Base-by-base conservation (phyloP, 2,329 filamentous ascomycete genomes). In the Hirsutella thompsonii region DNA sequence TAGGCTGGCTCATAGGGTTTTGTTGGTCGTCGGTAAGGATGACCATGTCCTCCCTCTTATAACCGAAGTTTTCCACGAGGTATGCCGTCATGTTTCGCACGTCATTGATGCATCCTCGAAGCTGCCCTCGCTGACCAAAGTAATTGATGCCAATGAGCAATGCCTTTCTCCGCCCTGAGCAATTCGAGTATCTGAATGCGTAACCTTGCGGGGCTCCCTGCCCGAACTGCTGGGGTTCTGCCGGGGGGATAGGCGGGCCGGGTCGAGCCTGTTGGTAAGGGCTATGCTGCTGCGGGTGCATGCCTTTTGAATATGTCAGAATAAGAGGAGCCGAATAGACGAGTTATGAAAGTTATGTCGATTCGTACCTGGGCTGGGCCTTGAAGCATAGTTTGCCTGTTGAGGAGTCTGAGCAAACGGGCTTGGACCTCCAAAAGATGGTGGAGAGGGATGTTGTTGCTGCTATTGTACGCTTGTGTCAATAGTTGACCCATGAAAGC, bases 61-160 rank as follows among this genome's bases (percentile, higher is more conserved):
- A 96, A 23, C 84, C 84, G 60, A 93, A 95, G 55, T 87, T 80
- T 60, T 89, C 79, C 47, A 86, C 85, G 44, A 96, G 69, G 57
- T 94, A 96, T 38, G 75, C 74, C 19, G 88, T 94, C 87, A 96
- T 94, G 67, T 95, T 95, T 64, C 89, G 85, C 35, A 95, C 90
- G 58, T 96, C 90, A 57, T 96, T 95, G 68, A 95, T 95, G 57
- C 90, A 96, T 36, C 90, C 90, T 43, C 88, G 74, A 37, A 95
- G 70, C 68, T 95, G 85, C 21, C 89, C 89, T 43, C 85, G 79
- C 64, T 95, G 89, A 39, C 83, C 81, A 57, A 95, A 95, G 64
- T 96, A 95, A 65, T 95, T 95, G 69, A 95, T 94, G 42, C 90
- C 90, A 51, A 95, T 90, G 46, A 96, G 64, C 23, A 95, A 67